phyloP scores from a whole-genome alignment of 2,329 filamentous ascomycete genomes.

The Pseudodiploospora longispora region DNA sequence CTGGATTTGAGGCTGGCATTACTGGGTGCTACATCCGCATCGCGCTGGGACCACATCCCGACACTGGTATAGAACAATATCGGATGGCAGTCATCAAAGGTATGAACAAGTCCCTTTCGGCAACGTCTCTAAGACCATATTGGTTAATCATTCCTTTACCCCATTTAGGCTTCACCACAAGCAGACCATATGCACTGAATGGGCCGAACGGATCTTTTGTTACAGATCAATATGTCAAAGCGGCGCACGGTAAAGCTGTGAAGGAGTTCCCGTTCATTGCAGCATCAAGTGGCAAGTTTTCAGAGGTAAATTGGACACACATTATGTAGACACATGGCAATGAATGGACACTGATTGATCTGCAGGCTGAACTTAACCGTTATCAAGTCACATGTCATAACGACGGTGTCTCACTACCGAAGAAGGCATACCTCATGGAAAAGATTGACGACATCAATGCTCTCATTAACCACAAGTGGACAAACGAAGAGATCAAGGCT shows the following conservation, averaged over 20 bases:
- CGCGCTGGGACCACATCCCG: constrained; percentile 68
- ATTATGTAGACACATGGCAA: no score
- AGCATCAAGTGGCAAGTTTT: constrained; percentile 77
- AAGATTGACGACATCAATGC: constrained; percentile 77
- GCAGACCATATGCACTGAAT: constrained; percentile 77
- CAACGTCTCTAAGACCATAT: neutral
- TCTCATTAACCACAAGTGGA: constrained; percentile 74
- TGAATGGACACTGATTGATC: constrained; percentile 16
- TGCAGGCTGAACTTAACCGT: constrained; percentile 67
- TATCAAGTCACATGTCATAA: constrained; percentile 68
- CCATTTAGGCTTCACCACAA: constrained; percentile 60
- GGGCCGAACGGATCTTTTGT: constrained; percentile 69
- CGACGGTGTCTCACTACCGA: constrained; percentile 66
- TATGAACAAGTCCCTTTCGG: constrained; percentile 26
- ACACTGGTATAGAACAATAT: constrained; percentile 69
- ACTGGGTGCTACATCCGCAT: constrained; percentile 80
- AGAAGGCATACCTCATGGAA: constrained; percentile 55
- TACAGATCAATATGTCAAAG: constrained; percentile 76
- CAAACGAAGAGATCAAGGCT: constrained; percentile 70
- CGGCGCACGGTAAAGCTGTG: constrained; percentile 74
- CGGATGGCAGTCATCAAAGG: constrained; percentile 84
- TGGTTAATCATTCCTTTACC: neutral
- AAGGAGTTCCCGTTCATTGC: constrained; percentile 85
- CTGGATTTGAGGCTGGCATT: constrained; percentile 76
- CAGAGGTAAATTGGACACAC: constrained; percentile 52